Percentiles rank a stretch among this genome's conserved stretches.
phyloP scores from a whole-genome alignment of 2,329 filamentous ascomycete species.

The Sclerotinia spermophila region DNA sequence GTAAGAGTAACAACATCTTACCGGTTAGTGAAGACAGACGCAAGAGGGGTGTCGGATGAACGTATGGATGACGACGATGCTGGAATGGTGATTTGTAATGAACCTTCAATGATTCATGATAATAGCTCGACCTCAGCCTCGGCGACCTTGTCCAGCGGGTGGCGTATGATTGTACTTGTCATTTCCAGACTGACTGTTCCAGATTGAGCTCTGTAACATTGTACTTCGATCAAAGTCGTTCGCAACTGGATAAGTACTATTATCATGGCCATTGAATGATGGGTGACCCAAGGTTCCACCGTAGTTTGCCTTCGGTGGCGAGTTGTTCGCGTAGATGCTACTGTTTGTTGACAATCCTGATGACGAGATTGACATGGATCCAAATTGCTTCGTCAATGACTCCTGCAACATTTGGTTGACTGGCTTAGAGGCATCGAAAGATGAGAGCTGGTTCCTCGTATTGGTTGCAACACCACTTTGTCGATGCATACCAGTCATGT shows the following conservation, averaged over 20 bases:
- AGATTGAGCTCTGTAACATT: constrained; percentile 36
- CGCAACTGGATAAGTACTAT: constrained; percentile 28
- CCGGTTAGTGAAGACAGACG: background rate
- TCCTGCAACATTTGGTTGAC: constrained; percentile 30
- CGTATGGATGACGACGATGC: background rate
- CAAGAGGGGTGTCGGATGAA: constrained; percentile 22
- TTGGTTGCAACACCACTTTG: constrained; percentile 20
- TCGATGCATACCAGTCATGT: constrained; percentile 25
- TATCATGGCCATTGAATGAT: constrained; percentile 27
- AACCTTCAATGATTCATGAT: background rate
- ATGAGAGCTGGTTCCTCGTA: constrained; percentile 17
- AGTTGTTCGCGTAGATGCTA: constrained; percentile 49
- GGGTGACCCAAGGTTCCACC: constrained; percentile 13
- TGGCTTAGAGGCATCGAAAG: constrained; percentile 19
- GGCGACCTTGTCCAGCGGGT: constrained; percentile 44
- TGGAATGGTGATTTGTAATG: background rate
- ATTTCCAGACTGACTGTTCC: constrained; percentile 26
- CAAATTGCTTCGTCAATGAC: constrained; percentile 28
- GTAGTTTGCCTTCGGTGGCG: constrained; percentile 20
- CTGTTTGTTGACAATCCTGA: constrained; percentile 48
- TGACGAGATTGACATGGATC: constrained; percentile 24
- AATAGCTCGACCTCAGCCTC: background rate
- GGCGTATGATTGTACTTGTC: constrained; percentile 44
- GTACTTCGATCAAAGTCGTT: constrained; percentile 31
- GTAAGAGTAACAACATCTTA: constrained; percentile 6